Percentiles rank a stretch among this genome's conserved stretches.
These are phyloP conservation scores for Daldinia vernicosa DNA, from an alignment of 495 filamentous ascomycete species.

Conservation along the genomic window DNA sequence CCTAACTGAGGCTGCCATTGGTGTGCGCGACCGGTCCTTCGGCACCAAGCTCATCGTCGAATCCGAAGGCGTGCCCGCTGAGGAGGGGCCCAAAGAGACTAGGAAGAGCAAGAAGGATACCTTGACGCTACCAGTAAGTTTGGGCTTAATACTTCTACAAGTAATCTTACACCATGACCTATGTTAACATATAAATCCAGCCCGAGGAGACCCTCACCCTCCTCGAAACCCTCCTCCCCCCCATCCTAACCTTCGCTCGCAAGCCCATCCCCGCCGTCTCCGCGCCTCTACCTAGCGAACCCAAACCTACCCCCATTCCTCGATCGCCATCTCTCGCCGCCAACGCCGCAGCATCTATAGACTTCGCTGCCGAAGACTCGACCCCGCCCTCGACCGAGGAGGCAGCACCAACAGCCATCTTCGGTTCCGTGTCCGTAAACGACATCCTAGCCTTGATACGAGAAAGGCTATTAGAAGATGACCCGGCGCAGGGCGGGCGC, in stretches of 20 bases:
- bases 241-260: slow-evolving; percentile 90
- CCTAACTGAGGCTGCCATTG: slow-evolving; percentile 51
- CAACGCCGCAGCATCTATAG: slow-evolving; percentile 31
- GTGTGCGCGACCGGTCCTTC: slow-evolving; percentile 53
- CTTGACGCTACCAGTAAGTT: slow-evolving; percentile 34
- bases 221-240: slow-evolving; percentile 91
- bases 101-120: slow-evolving; percentile 38
- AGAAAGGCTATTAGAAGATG: slow-evolving; percentile 35
- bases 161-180: not conserved
- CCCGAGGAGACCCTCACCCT: slow-evolving; percentile 65
- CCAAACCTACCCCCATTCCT: not conserved
- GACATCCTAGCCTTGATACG: slow-evolving; percentile 50
- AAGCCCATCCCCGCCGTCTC: slow-evolving; percentile 45
- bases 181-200: slow-evolving; percentile 14
- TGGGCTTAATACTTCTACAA: not conserved
- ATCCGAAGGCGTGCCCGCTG: not conserved
- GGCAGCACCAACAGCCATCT: slow-evolving; percentile 43
- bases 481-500: slow-evolving; percentile 45
- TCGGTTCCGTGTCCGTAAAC: slow-evolving; percentile 52
- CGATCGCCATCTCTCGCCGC: slow-evolving; percentile 41
- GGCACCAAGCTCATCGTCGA: slow-evolving; percentile 24
- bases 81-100: not conserved
- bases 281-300: not conserved
- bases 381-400: not conserved
- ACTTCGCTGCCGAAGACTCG: not conserved